Evolutionary conservation across 495 filamentous ascomycete genomes (phyloP), one percentile per base, ranked within the genome.

Genomic region (Neurospora cerealis): DNA sequence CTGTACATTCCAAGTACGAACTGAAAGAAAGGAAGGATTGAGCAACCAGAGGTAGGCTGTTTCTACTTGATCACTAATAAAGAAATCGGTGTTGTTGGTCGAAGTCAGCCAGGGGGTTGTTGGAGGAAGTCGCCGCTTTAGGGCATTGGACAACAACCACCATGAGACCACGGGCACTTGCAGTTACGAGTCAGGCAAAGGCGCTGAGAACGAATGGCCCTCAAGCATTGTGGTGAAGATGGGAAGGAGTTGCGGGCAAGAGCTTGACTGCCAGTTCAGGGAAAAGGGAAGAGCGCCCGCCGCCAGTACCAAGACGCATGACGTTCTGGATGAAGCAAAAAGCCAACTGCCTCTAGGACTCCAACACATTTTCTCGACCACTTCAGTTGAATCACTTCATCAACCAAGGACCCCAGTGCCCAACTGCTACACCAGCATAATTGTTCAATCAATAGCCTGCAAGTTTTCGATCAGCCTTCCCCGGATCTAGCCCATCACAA

Each of bases 371-470:
- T 66, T 28, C 28, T 34, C 54, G 13, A 66, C 54, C 54, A 66
- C 28, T 66, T 66, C 54, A 66, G 54, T 66, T 19, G 54, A 32
- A 32, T 66, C 54, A 66, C 6, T 66, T 66, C 54, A 17, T 66
- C 54, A 28, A 17, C 28, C 24, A 66, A 66, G 32, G 54, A 66
- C 40, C 70, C 48, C 36, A 24, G 69, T 44, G 74, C 72, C 75
- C 75, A 78, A 71, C 71, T 75, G 78, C 77, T 77, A 79, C 54
- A 37, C 69, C 24, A 80, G 74, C 79, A 79, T 81, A 75, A 75
- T 80, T 79, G 78, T 73, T 74, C 75, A 74, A 72, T 76, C 74
- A 66, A 74, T 77, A 74, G 37, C 42, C 60, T 72, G 71, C 75
- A 70, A 70, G 71, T 73, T 76, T 77, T 75, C 72, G 44, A 76